Evolutionary conservation across 495 filamentous ascomycete species (phyloP).

Genomic region (Trichoderma virens): DNA sequence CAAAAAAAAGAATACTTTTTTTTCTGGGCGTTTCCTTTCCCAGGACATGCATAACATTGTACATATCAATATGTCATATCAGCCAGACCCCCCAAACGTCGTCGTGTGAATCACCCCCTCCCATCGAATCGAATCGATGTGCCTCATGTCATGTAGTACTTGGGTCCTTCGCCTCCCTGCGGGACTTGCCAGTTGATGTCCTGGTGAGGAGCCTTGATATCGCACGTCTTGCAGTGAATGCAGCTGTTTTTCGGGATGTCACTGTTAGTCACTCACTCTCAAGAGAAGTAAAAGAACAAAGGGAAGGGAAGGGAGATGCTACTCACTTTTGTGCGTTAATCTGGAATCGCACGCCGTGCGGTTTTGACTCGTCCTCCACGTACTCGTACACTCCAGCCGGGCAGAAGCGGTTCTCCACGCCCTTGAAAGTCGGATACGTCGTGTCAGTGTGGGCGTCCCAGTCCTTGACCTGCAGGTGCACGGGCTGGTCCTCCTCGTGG

Average conservation of each 20-base stretch:
- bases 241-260: constrained; percentile 47
- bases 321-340: constrained; percentile 97
- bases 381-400: constrained; percentile 99
- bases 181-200: constrained; percentile 97
- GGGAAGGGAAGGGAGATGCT: constrained; percentile 8
- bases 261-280: neutral
- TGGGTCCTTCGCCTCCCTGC: constrained; percentile 92
- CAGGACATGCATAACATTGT: too few relatives aligned
- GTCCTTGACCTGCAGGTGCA: constrained; percentile 88
- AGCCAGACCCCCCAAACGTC: neutral
- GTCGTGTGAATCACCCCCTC: neutral
- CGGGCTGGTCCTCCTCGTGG: constrained; percentile 97
- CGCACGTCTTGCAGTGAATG: constrained; percentile 99
- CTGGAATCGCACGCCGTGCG: constrained; percentile 84
- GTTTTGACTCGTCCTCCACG: constrained; percentile 78
- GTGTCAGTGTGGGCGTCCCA: constrained; percentile 82
- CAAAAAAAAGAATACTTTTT: too few relatives aligned
- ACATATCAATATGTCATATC: neutral
- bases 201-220: constrained; percentile 94
- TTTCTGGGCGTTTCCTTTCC: too few relatives aligned
- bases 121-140: too few relatives aligned
- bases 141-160: constrained; percentile 82
- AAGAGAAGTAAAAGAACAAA: neutral
- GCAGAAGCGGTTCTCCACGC: constrained; percentile 96
- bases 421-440: constrained; percentile 83